A percentile compares a stretch with the other conserved stretches of the same genome.
phyloP scores from a whole-genome alignment of 2,329 filamentous ascomycete species.

The Sporothrix pallida region DNA sequence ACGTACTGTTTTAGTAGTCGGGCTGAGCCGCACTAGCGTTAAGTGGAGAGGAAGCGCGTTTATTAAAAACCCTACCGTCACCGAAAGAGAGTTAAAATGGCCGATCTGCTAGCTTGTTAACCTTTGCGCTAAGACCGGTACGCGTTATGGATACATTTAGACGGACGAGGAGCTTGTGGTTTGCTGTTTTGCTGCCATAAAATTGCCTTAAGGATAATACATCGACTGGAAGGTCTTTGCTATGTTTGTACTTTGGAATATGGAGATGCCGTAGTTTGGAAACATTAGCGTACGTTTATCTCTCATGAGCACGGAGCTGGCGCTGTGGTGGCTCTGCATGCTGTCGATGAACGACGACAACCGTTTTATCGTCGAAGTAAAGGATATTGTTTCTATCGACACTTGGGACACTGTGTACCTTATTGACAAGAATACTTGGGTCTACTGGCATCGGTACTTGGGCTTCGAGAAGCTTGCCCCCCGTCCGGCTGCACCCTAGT shows the following conservation, averaged over 20 bases:
- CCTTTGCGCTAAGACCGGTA: background rate
- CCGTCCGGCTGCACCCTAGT: constrained; percentile 9
- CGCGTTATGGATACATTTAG: constrained; percentile 20
- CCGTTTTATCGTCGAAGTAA: background rate
- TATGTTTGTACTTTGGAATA: constrained; percentile 12
- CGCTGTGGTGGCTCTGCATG: constrained; percentile 19
- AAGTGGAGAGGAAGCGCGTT: constrained; percentile 17
- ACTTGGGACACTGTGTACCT: constrained; percentile 1
- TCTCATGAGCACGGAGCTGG: constrained; percentile 17
- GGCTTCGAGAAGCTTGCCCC: constrained; percentile 15
- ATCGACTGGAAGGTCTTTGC: background rate
- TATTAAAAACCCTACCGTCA: background rate
- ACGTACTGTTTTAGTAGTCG: background rate
- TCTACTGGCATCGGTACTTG: constrained; percentile 15
- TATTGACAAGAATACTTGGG: constrained; percentile 5
- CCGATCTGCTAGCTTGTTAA: background rate
- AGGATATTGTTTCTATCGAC: constrained; percentile 7
- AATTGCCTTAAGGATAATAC: background rate
- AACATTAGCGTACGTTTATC: constrained; percentile 1
- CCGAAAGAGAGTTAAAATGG: background rate
- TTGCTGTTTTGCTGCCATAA: constrained; percentile 5
- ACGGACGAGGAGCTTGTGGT: constrained; percentile 13
- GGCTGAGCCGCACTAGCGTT: constrained; percentile 20
- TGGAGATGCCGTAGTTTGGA: background rate
- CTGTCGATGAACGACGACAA: constrained; percentile 14